Evolutionary conservation across 805 yeast species (phyloP).

Genomic region (Ogataea degrootiae): DNA sequence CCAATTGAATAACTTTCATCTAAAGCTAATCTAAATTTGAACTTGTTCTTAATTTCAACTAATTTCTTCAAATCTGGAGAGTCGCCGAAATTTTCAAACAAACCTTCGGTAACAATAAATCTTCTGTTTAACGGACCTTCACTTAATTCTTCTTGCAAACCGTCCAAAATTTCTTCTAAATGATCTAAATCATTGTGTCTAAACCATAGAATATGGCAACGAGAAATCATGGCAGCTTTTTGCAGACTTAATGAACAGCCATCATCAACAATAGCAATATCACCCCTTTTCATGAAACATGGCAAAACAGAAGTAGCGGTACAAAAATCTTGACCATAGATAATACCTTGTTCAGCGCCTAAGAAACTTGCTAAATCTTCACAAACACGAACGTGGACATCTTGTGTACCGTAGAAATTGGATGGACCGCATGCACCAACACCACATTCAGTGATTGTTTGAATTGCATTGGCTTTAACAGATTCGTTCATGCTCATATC

Average conservation of each 20-base stretch:
- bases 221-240: constrained; percentile 80
- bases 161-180: constrained; percentile 62
- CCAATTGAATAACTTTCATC: constrained; percentile 90
- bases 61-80: constrained; percentile 64
- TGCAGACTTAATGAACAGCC: constrained; percentile 73
- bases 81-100: constrained; percentile 80
- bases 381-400: constrained; percentile 78
- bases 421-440: constrained; percentile 99
- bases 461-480: constrained; percentile 50
- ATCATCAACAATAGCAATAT: constrained; percentile 81
- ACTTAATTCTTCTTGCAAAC: constrained; percentile 52
- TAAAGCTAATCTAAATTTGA: constrained; percentile 78
- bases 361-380: constrained; percentile 69
- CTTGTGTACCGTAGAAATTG: constrained; percentile 94
- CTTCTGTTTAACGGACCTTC: constrained; percentile 83
- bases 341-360: constrained; percentile 70
- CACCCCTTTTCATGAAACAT: constrained; percentile 93
- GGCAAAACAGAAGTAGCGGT: constrained; percentile 87
- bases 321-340: constrained; percentile 90
- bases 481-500: constrained; percentile 47
- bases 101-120: constrained; percentile 86
- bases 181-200: constrained; percentile 88
- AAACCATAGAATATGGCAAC: constrained; percentile 79
- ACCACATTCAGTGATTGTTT: constrained; percentile 65
- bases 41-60: constrained; percentile 70